These are phyloP conservation scores for Piper betle DNA, from an alignment of 164 flowering plant species.

Conservation along the genomic window DNA sequence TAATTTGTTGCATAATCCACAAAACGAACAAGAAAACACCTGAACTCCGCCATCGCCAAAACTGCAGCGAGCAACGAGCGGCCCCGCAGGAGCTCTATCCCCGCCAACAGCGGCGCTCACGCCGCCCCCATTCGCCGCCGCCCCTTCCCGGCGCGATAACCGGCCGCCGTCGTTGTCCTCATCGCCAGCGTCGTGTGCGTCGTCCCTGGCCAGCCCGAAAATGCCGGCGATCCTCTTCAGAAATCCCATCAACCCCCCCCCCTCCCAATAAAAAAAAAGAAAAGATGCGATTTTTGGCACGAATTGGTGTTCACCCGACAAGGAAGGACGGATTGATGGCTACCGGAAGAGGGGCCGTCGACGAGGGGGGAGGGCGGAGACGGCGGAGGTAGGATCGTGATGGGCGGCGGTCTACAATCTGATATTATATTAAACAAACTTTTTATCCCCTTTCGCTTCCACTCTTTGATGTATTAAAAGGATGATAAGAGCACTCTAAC, in stretches of 20 bases:
- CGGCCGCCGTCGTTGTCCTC: slow-evolving; percentile 12
- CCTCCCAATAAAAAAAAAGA: not conserved
- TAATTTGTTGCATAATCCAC: not conserved
- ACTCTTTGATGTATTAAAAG: too few relatives aligned
- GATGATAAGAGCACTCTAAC: too few relatives aligned
- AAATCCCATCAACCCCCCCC: slow-evolving; percentile 9
- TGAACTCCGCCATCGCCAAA: slow-evolving; percentile 71
- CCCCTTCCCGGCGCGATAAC: slow-evolving; percentile 1
- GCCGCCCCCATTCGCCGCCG: slow-evolving; percentile 50
- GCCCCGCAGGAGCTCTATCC: slow-evolving; percentile 38
- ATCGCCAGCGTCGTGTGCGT: slow-evolving; percentile 19
- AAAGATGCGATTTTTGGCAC: too few relatives aligned
- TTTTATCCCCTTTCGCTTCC: too few relatives aligned
- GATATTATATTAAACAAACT: too few relatives aligned
- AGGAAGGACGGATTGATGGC: too few relatives aligned
- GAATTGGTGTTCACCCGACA: too few relatives aligned
- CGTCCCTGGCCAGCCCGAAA: slow-evolving; percentile 42
- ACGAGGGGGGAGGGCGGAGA: not conserved
- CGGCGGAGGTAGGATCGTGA: not conserved
- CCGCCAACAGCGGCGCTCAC: slow-evolving; percentile 64
- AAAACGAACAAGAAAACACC: slow-evolving; percentile 18
- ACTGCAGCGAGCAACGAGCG: slow-evolving; percentile 36
- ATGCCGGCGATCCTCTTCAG: slow-evolving; percentile 43
- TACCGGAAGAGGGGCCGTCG: not conserved
- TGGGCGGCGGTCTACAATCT: not conserved